A percentile compares a stretch with the other conserved stretches of the same genome.
These are phyloP conservation scores for Calocera viscosa DNA, from an alignment of 768 basidiomycete genomes.

Conservation along the genomic window DNA sequence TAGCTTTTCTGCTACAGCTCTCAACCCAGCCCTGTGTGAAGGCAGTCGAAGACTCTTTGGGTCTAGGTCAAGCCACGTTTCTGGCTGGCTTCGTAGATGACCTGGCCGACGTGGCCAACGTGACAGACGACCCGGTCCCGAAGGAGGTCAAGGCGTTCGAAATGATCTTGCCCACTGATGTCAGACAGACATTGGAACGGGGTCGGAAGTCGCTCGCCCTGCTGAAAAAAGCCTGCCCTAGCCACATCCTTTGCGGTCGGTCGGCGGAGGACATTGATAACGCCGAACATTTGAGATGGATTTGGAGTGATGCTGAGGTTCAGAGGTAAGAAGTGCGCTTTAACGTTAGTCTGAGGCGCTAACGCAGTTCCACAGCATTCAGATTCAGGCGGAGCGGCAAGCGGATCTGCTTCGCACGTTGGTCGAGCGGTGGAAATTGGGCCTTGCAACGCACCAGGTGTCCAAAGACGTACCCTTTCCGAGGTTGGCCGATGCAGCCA, in stretches of 20 bases:
- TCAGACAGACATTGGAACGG: neutral
- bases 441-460: neutral
- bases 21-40: slow-evolving; percentile 53
- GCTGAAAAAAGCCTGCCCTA: neutral
- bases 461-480: neutral
- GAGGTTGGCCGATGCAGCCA: neutral
- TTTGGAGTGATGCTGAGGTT: neutral
- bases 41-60: slow-evolving; percentile 46
- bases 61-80: slow-evolving; percentile 28
- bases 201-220: neutral
- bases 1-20: slow-evolving; percentile 56
- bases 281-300: neutral
- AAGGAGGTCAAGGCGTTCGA: neutral
- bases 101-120: neutral
- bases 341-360: neutral
- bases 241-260: neutral
- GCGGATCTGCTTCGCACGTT: neutral
- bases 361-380: neutral
- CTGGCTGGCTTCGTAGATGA: neutral
- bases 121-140: neutral
- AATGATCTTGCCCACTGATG: neutral
- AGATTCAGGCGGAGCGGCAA: neutral
- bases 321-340: neutral
- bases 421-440: neutral
- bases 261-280: neutral